phyloP scores from a whole-genome alignment of 306 rosid species.

The Cajanus cajan region DNA sequence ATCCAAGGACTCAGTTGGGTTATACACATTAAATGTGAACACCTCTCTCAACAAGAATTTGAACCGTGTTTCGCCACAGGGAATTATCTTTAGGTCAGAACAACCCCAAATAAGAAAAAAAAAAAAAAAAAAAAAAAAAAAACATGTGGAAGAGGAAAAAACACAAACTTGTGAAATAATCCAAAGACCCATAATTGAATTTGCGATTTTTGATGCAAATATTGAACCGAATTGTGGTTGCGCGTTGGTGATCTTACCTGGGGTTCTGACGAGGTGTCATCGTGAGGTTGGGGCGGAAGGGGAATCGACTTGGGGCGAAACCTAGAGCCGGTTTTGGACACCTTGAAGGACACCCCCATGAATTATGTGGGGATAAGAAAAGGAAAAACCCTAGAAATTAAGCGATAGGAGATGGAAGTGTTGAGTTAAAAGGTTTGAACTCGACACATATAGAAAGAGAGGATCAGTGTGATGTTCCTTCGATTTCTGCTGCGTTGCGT shows the following conservation, averaged over 20 bases:
- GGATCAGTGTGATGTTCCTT: not conserved
- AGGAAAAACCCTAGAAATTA: constrained; percentile 40
- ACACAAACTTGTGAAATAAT: not conserved
- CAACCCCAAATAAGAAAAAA: not conserved
- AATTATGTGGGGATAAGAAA: not conserved
- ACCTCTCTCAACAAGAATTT: not conserved
- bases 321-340: constrained; percentile 48
- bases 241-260: constrained; percentile 29
- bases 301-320: constrained; percentile 40
- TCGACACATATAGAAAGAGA: not conserved
- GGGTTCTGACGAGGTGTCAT: constrained; percentile 28
- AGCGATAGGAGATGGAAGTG: not conserved
- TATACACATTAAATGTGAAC: not conserved
- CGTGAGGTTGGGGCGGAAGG: constrained; percentile 12
- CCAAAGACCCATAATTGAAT: not conserved
- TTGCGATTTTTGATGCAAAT: not conserved
- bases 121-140: too few relatives aligned
- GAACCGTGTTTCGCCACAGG: not conserved
- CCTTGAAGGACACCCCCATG: constrained; percentile 55
- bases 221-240: not conserved
- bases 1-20: not conserved
- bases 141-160: not conserved
- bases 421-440: not conserved
- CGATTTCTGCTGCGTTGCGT: not conserved
- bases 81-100: not conserved